phyloP scores from a whole-genome alignment of 768 basidiomycete genomes.

The Termitomyces sp. region DNA sequence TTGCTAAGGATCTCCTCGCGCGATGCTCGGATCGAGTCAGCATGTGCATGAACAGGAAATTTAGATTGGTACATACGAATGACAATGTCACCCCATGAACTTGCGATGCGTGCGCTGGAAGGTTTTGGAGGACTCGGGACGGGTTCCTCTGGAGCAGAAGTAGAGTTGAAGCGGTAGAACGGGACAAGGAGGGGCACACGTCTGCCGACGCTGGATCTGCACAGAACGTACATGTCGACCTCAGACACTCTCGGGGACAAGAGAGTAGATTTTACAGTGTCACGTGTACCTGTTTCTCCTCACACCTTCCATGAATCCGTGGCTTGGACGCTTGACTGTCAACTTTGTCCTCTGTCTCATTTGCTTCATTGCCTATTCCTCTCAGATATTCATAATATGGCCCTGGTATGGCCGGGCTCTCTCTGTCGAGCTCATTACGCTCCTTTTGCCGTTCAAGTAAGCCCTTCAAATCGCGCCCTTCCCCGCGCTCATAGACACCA shows the following conservation, averaged over 20 bases:
- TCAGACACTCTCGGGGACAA: not conserved
- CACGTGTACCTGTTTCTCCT: conserved; percentile 4
- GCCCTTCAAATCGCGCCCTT: conserved; percentile 19
- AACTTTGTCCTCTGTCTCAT: conserved; percentile 67
- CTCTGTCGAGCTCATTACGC: conserved; percentile 65
- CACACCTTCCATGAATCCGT: conserved; percentile 25
- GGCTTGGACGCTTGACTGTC: conserved; percentile 61
- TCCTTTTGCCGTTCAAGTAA: conserved; percentile 92
- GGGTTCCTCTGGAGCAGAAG: conserved; percentile 4
- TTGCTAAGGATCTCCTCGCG: conserved; percentile 13
- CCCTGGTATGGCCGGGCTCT: conserved; percentile 84
- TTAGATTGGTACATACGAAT: conserved; percentile 26
- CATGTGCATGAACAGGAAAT: not conserved
- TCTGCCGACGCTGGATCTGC: conserved; percentile 6
- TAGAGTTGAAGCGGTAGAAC: conserved; percentile 5
- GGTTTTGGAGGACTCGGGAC: not conserved
- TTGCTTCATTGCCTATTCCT: conserved; percentile 82
- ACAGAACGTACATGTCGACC: conserved; percentile 10
- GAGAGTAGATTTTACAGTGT: conserved; percentile 4
- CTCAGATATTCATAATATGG: conserved; percentile 86
- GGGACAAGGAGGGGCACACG: not conserved
- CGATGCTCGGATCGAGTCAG: conserved; percentile 8
- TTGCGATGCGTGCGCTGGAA: conserved; percentile 14
- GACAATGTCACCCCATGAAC: conserved; percentile 19
- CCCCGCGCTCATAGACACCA: conserved; percentile 25